These are phyloP conservation scores for Penicillium macrosclerotiorum DNA, from an alignment of 495 filamentous ascomycete genomes.

Conservation along the genomic window DNA sequence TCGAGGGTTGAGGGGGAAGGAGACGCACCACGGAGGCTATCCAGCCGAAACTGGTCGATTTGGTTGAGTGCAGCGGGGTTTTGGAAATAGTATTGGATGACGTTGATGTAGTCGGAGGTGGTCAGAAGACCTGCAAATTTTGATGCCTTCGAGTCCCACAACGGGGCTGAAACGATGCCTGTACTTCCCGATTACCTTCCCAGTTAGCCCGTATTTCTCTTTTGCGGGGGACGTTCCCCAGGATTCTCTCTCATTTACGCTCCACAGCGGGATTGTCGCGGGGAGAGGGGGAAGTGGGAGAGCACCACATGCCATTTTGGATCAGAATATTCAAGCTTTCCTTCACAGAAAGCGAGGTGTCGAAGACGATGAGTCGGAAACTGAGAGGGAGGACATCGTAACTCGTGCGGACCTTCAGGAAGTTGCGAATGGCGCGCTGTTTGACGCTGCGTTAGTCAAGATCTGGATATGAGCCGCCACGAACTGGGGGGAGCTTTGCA, in stretches of 20 bases:
- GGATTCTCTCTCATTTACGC: constrained; percentile 4
- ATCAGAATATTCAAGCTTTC: constrained; percentile 95
- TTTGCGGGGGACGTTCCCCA: no score
- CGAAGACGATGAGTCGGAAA: constrained; percentile 93
- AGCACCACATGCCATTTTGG: constrained; percentile 75
- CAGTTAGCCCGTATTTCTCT: constrained; percentile 25
- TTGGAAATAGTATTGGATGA: constrained; percentile 99
- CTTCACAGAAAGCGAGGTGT: constrained; percentile 91
- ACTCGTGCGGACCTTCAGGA: constrained; percentile 92
- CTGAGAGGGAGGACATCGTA: constrained; percentile 99
- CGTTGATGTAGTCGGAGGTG: constrained; percentile 95
- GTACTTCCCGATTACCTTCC: constrained; percentile 21
- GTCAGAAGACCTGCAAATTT: constrained; percentile 94
- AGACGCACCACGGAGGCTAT: constrained; percentile 78
- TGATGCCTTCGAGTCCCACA: constrained; percentile 95
- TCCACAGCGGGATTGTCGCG: background rate
- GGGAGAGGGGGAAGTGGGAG: constrained; percentile 6
- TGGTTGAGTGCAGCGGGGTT: constrained; percentile 85
- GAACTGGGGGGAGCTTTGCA: constrained; percentile 13
- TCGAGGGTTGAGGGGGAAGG: background rate
- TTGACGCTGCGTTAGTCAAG: constrained; percentile 32
- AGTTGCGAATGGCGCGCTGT: constrained; percentile 87
- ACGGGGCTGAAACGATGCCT: constrained; percentile 97
- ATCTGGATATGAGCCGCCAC: constrained; percentile 21
- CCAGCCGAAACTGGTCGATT: constrained; percentile 91